phyloP scores from a whole-genome alignment of 2,329 filamentous ascomycete genomes.

The Penicillium crustosum region DNA sequence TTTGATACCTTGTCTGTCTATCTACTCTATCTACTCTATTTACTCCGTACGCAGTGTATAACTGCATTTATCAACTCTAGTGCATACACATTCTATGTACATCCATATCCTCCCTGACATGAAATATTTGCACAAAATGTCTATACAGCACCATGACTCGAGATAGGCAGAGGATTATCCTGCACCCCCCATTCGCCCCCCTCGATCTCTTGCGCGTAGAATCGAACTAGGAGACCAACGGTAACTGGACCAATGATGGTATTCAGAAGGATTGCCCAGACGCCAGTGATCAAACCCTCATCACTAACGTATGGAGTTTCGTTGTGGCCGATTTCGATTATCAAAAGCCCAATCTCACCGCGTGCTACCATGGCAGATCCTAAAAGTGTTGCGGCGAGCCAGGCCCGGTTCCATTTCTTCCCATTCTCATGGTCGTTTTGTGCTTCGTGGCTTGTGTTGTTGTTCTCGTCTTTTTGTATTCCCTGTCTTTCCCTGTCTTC shows the following conservation, averaged over 20 bases:
- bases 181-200: slow-evolving; percentile 32
- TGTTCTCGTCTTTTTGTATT: not conserved
- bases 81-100: not conserved
- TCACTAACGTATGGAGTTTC: slow-evolving; percentile 44
- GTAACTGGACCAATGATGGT: slow-evolving; percentile 33
- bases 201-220: slow-evolving; percentile 22
- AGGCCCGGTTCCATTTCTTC: slow-evolving; percentile 13
- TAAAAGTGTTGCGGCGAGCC: slow-evolving; percentile 27
- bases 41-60: too few species aligned
- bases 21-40: too few species aligned
- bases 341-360: slow-evolving; percentile 35
- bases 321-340: slow-evolving; percentile 36
- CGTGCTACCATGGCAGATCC: slow-evolving; percentile 37
- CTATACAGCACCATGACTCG: not conserved
- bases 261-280: slow-evolving; percentile 37
- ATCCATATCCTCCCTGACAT: not conserved
- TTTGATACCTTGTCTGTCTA: too few species aligned
- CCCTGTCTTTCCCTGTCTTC: not conserved
- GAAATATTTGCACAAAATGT: not conserved
- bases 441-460: not conserved
- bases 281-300: slow-evolving; percentile 29
- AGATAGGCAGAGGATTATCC: not conserved
- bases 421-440: not conserved
- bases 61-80: too few species aligned
- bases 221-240: slow-evolving; percentile 30